Evolutionary conservation across 768 basidiomycete species (phyloP), one percentile per base, ranked within the genome.

Genomic region (Tylopilus felleus): DNA sequence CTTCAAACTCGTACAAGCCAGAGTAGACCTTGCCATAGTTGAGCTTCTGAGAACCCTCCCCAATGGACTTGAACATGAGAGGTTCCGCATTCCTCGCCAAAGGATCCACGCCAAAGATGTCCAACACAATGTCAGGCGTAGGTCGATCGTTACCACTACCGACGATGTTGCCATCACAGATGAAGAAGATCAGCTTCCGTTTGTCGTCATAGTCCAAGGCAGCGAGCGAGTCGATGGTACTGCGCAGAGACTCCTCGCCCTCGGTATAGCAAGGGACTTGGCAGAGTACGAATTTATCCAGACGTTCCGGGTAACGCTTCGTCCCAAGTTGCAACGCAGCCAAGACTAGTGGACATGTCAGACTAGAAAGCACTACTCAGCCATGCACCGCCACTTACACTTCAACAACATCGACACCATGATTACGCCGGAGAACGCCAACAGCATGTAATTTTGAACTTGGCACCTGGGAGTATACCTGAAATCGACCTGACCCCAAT

Each of bases 21-120:
- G 85, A 84, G 64, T 86, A 86, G 25, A 86, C 72, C 62, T 86
- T 86, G 28, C 82, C 85, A 59, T 85, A 86, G 65, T 86, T 86
- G 58, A 86, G 74, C 60, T 84, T 82, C 61, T 79, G 80, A 5
- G 82, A 80, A 12, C 85, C 85, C 56, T 86, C 80, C 9, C 84
- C 84, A 40, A 86, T 70, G n/a, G 81, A 82, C 61, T 82, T 83
- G 79, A 85, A 86, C 63, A 83, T 71, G 25, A 86, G 73, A 1
- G 85, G 81, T 61, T 86, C 85, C 0, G 82, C 80, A 51, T 84
- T 82, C 38, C 80, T 74, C 57, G 80, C 78, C 59, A 79, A 74
- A 39, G 82, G 81, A 61, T 86, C 85, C 22, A 85, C 81, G 33
- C 84, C 85, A 4, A 86, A 75, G 48, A 86, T 79, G 55, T 86